Conservation (phyloP, 257 asterid species). For the Solanum etuberosum region DNA sequence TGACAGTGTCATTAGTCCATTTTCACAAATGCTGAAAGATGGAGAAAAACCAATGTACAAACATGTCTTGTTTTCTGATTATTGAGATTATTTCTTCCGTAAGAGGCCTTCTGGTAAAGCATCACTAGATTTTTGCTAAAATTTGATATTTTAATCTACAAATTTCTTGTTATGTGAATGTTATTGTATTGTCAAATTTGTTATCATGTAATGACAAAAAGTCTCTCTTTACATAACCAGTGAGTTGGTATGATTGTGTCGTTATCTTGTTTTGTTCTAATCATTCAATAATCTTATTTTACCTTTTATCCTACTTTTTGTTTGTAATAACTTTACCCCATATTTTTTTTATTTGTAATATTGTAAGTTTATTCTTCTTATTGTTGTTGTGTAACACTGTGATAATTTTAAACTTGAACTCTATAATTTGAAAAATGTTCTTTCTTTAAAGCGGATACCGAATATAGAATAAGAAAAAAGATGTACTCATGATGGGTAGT, state of each 20-base stretch:
- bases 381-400: background rate
- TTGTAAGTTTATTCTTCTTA: background rate
- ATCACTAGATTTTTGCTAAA: constrained; percentile 24
- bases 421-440: background rate
- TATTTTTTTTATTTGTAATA: background rate
- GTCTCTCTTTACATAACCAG: background rate
- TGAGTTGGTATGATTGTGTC: no score
- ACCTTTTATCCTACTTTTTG: background rate
- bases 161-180: background rate
- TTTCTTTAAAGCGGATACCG: background rate
- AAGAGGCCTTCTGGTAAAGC: constrained; percentile 32
- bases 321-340: background rate
- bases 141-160: constrained; percentile 6
- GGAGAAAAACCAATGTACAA: constrained; percentile 35
- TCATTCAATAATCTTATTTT: background rate
- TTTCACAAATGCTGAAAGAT: constrained; percentile 21
- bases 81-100: constrained; percentile 36
- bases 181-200: background rate
- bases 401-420: background rate
- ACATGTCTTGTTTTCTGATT: constrained; percentile 23
- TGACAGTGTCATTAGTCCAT: constrained; percentile 26
- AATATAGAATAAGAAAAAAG: background rate
- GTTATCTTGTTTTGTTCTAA: no score
- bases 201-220: background rate
- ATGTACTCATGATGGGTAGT: background rate